Conservation (phyloP, 306 rosid genomes). For the Pterocarpus santalinus region DNA sequence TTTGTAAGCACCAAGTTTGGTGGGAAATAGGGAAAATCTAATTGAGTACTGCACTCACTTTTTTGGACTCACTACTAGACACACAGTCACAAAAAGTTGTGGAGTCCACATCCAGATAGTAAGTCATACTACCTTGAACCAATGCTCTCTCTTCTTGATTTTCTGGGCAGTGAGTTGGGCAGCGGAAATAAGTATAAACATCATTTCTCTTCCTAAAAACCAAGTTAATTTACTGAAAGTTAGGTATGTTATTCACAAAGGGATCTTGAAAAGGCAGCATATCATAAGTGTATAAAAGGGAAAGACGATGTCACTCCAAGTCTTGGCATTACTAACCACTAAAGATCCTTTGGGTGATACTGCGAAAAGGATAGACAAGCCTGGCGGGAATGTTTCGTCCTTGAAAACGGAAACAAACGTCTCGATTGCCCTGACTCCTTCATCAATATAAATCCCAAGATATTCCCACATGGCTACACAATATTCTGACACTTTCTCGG, state of each 20-base stretch:
- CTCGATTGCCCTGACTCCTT: conserved; percentile 74
- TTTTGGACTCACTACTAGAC: no score
- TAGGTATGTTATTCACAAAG: not conserved
- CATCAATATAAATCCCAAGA: conserved; percentile 70
- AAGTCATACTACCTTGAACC: no score
- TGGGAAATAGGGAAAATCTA: not conserved
- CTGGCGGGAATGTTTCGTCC: conserved; percentile 70
- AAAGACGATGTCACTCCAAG: not conserved
- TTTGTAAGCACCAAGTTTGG: not conserved
- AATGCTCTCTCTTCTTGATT: no score
- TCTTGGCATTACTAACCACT: conserved; percentile 53
- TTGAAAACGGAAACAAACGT: conserved; percentile 70
- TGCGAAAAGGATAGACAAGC: conserved; percentile 77
- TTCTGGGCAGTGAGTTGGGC: no score
- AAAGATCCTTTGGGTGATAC: conserved; percentile 67
- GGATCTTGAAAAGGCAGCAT: not conserved
- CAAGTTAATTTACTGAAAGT: not conserved
- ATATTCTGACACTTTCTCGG: conserved; percentile 79
- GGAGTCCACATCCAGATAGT: no score
- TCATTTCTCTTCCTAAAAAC: not conserved
- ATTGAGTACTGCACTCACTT: no score
- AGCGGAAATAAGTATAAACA: no score
- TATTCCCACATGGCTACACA: conserved; percentile 76
- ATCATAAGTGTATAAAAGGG: not conserved
- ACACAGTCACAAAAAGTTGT: no score